These are phyloP conservation scores for Sapria himalayana DNA, from an alignment of 345 rosid species.

Conservation along the genomic window DNA sequence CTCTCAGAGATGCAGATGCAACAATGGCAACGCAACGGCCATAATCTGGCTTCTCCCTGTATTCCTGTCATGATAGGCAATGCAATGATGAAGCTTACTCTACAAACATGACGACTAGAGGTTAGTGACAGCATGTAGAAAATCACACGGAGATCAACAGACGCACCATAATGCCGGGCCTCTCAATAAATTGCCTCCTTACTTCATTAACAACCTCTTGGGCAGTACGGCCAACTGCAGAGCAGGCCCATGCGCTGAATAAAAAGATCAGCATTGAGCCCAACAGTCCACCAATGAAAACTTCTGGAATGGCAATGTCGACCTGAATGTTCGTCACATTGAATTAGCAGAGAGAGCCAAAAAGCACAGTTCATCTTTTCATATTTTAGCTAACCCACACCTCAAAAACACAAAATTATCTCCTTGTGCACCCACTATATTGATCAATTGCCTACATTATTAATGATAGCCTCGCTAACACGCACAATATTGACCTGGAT, in stretches of 20 bases:
- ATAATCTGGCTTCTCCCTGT: slow-evolving; percentile 94
- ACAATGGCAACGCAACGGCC: slow-evolving; percentile 97
- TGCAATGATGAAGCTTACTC: too few relatives aligned
- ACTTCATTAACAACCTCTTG: slow-evolving; percentile 99
- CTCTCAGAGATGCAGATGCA: slow-evolving; percentile 83
- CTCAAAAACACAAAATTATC: too few relatives aligned
- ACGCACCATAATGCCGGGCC: slow-evolving; percentile 97
- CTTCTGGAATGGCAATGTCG: slow-evolving; percentile 93
- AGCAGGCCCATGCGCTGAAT: slow-evolving; percentile 92
- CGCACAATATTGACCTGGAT: too few relatives aligned
- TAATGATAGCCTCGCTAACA: too few relatives aligned
- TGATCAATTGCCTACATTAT: too few relatives aligned
- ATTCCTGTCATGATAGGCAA: slow-evolving; percentile 45
- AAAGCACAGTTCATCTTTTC: too few relatives aligned
- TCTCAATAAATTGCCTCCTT: slow-evolving; percentile 89
- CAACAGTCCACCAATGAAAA: slow-evolving; percentile 81
- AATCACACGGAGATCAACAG: not conserved
- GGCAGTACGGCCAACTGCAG: slow-evolving; percentile 96
- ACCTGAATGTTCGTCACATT: slow-evolving; percentile 33
- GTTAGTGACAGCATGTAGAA: too few relatives aligned
- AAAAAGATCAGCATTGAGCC: slow-evolving; percentile 94
- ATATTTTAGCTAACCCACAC: too few relatives aligned
- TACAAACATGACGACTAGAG: too few relatives aligned
- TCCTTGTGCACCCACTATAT: too few relatives aligned
- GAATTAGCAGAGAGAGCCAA: not conserved